Evolutionary conservation across 2,329 filamentous ascomycete genomes (phyloP), one percentile per base, ranked within the genome.

Genomic region (Microsporum audouinii): DNA sequence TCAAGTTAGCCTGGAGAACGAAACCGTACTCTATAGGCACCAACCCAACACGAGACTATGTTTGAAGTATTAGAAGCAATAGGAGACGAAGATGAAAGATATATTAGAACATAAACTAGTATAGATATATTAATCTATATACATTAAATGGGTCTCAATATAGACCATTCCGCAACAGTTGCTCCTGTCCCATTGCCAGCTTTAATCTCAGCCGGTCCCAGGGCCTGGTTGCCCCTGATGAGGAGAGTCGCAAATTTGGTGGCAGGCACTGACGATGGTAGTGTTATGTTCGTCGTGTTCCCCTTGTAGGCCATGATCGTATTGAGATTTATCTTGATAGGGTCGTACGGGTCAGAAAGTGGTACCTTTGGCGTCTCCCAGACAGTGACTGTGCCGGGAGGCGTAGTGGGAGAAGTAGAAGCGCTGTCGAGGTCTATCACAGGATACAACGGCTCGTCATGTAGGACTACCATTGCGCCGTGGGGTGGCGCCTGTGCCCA

Each of bases 401-500:
- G 58, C 4, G 34, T 57, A 10, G 7, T 14, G 38, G 6, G 45
- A 31, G 41, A 34, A 10, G 17, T 23, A 23, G 62, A 60, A 34
- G 55, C 62, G 5, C 64, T 58, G 1, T 57, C 53, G 1, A 61
- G 51, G 33, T 62, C 63, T 4, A 61, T 63, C 0, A 65, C 66
- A 34, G 68, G 64, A 10, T 58, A 59, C 6, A 73, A 61, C 0
- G 76, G 75, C 6, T 69, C 65, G 67, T 85, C 84, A 64, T 78
- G 79, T 69, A 87, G 80, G 7, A 78, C 75, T 1, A 87, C 76
- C 1, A 73, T 76, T 59, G 79, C 85, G 61, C 77, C 78, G 1
- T 70, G 67, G 0, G 84, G 83, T 0, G 84, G 83, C 1, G 77
- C 72, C 58, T 80, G 73, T 0, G 79, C 83, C 83, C 82, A 87